phyloP scores from a whole-genome alignment of 148 eudicot genomes.

The Camellia lanceoleosa region DNA sequence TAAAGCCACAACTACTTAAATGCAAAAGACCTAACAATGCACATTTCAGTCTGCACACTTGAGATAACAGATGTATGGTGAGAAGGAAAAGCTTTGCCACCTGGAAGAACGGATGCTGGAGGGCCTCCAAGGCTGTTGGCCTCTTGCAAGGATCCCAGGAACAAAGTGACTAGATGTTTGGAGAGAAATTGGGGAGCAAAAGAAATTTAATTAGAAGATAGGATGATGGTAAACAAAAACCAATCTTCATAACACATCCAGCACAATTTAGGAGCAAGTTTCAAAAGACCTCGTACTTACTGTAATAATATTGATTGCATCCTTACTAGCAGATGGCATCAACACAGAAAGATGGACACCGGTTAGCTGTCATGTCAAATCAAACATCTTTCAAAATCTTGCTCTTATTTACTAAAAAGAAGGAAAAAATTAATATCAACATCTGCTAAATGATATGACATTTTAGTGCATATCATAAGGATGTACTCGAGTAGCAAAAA shows the following conservation, averaged over 20 bases:
- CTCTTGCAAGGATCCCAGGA: no score
- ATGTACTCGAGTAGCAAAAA: neutral
- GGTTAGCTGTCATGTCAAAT: conserved; percentile 44
- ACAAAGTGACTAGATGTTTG: neutral
- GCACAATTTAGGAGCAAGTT: neutral
- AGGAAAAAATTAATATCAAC: neutral
- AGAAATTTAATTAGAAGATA: conserved; percentile 2
- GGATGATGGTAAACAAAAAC: neutral
- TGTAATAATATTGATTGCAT: conserved; percentile 64
- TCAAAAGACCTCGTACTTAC: conserved; percentile 28
- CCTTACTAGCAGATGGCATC: conserved; percentile 71
- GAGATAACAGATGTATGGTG: no score
- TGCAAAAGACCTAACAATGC: no score
- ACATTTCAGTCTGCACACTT: no score
- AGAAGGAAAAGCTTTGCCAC: no score
- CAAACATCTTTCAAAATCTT: neutral
- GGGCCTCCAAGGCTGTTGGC: no score
- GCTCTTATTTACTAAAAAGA: neutral
- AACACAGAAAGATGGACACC: conserved; percentile 64
- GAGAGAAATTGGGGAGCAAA: neutral
- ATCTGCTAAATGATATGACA: neutral
- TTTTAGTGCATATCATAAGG: neutral
- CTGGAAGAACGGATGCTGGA: no score
- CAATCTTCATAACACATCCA: neutral
- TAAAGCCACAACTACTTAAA: no score